phyloP scores from a whole-genome alignment of 2,329 filamentous ascomycete species.

The Magnaporthiopsis rhizophila region DNA sequence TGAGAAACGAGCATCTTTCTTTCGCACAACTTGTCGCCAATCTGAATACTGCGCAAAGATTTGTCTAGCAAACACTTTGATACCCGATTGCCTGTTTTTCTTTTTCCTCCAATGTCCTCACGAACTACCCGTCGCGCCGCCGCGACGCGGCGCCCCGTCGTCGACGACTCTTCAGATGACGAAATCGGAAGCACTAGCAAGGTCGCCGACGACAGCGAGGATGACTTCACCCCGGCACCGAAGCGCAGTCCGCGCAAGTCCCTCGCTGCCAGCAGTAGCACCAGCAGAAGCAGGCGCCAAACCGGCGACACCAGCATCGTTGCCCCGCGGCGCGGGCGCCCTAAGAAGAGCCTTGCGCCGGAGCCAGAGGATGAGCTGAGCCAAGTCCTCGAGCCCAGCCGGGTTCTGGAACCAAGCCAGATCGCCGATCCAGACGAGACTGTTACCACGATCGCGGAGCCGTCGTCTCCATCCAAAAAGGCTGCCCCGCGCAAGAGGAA shows the following conservation, averaged over 20 bases:
- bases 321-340: conserved; percentile 26
- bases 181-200: conserved; percentile 49
- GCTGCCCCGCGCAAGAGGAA: conserved; percentile 60
- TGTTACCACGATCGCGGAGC: conserved; percentile 22
- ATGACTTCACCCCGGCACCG: conserved; percentile 73
- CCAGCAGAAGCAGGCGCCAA: conserved; percentile 22
- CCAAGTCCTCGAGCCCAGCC: conserved; percentile 50
- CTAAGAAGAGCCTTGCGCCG: conserved; percentile 32
- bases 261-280: conserved; percentile 13
- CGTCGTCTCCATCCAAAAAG: conserved; percentile 26
- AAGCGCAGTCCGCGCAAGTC: conserved; percentile 38
- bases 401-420: conserved; percentile 48
- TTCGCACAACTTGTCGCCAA: neutral
- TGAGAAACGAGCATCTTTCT: neutral
- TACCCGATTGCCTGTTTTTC: neutral
- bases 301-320: conserved; percentile 28
- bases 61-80: neutral
- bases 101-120: conserved; percentile 26
- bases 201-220: conserved; percentile 56
- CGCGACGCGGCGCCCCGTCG: conserved; percentile 58
- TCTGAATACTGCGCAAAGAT: neutral
- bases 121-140: conserved; percentile 34
- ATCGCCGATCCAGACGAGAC: conserved; percentile 48
- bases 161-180: conserved; percentile 69
- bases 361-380: conserved; percentile 49